These are phyloP conservation scores for Chalciporus piperatus DNA, from an alignment of 768 basidiomycete species.

Conservation along the genomic window DNA sequence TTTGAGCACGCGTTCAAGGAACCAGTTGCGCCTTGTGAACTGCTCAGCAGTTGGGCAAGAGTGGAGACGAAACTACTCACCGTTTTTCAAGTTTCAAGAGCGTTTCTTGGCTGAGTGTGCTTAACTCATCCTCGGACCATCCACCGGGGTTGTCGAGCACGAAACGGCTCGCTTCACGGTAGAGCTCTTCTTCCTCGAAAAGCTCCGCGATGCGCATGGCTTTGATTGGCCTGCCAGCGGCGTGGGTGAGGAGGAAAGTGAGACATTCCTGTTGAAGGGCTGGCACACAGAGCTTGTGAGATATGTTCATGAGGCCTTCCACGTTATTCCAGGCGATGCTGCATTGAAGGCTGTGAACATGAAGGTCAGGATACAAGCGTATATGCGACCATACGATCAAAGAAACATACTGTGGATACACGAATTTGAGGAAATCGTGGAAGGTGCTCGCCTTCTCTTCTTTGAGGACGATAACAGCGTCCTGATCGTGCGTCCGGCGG, in stretches of 20 bases:
- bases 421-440: constrained; percentile 90
- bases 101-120: constrained; percentile 79
- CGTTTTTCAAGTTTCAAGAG: constrained; percentile 87
- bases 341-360: constrained; percentile 65
- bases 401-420: constrained; percentile 81
- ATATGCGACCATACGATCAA: neutral
- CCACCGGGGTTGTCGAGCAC: constrained; percentile 91
- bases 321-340: constrained; percentile 96
- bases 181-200: constrained; percentile 87
- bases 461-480: constrained; percentile 85
- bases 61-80: constrained; percentile 33
- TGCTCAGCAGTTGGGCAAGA: neutral
- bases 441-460: constrained; percentile 89
- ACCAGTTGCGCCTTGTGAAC: constrained; percentile 77
- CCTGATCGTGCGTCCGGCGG: constrained; percentile 49
- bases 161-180: constrained; percentile 87
- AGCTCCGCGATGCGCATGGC: constrained; percentile 90
- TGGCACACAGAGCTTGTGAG: constrained; percentile 84
- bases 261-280: constrained; percentile 79
- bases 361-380: constrained; percentile 1
- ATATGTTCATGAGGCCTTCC: constrained; percentile 86
- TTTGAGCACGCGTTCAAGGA: constrained; percentile 90
- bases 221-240: constrained; percentile 89
- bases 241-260: constrained; percentile 86
- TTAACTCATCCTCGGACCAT: constrained; percentile 76